Evolutionary conservation across 1,139 yeast species (phyloP), one percentile per base, ranked within the genome.

Genomic region (Yamadazyma triangularis): DNA sequence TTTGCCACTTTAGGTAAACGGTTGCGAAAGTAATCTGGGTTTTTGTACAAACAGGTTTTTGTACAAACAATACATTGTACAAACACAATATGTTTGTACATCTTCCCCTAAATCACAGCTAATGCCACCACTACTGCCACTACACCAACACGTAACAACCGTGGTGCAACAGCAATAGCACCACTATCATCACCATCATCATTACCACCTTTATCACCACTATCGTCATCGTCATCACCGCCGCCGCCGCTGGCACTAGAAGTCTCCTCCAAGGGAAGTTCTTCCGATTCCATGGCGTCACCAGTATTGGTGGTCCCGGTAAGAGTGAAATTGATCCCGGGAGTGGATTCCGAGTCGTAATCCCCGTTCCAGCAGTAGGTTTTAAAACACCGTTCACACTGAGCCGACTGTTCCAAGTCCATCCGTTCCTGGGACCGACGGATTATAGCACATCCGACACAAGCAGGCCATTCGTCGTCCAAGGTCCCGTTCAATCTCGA

Each of bases 361-460:
- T 56, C 47, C 25, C 91, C 93, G 48, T 83, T 76, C 95, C 96
- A 88, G 57, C 96, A 88, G 59, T 87, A 87, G 24, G 67, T 66
- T 23, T 64, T 54, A 53, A 87, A 83, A 58, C 97, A 89, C 32
- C 61, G 41, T 39, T 73, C 58, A 67, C 96, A 89, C 51, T 83
- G 88, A 2, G 72, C 78, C 6, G 88, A 72, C 40, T 79, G 80
- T 13, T 71, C 65, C 19, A 69, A 56, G 21, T 82, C 80, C 29
- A 70, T 60, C 48, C 94, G 73, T 60, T 87, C 94, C 51, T 82
- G 81, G 33, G 82, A 77, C 54, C 96, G 77, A 57, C 87, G 81
- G 35, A 88, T 68, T 32, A 88, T 76, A 7, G 96, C 96, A 66
- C 97, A 88, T 2, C 89, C 86, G 31, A 88, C 73, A 66, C 96